Conservation (phyloP, 768 basidiomycete species). For the Hericium rajendrae region DNA sequence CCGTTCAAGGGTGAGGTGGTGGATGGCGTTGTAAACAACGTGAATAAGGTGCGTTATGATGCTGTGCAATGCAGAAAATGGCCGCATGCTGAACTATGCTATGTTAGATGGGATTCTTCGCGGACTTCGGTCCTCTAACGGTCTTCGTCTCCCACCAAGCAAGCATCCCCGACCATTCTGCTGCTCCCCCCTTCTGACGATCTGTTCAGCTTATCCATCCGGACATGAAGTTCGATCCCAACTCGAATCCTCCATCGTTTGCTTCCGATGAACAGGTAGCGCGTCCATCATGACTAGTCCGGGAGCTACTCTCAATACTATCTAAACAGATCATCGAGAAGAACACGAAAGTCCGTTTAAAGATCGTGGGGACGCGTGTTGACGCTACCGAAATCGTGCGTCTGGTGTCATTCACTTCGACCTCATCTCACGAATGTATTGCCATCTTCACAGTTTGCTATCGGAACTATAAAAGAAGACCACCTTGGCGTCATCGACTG, state of each 20-base stretch:
- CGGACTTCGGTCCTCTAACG: conserved; percentile 87
- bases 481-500: conserved; percentile 89
- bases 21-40: conserved; percentile 91
- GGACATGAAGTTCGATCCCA: conserved; percentile 91
- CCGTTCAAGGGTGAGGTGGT: conserved; percentile 99
- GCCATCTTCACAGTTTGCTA: conserved; percentile 62
- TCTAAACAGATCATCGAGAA: conserved; percentile 75
- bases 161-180: conserved; percentile 15
- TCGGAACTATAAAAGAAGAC: conserved; percentile 97
- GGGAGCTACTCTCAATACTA: too few species aligned
- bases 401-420: conserved; percentile 2
- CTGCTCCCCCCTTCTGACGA: too few species aligned
- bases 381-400: conserved; percentile 96
- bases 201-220: conserved; percentile 73
- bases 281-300: too few species aligned
- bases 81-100: not conserved
- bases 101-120: conserved; percentile 93
- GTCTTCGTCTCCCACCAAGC: conserved; percentile 98
- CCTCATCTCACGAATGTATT: not conserved
- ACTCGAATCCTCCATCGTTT: conserved; percentile 94
- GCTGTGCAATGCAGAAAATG: not conserved
- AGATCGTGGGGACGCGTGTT: conserved; percentile 96
- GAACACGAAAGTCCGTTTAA: conserved; percentile 83
- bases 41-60: conserved; percentile 68
- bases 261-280: conserved; percentile 79